Conservation (phyloP, 2,329 filamentous ascomycete genomes). For the Fusarium foetens region DNA sequence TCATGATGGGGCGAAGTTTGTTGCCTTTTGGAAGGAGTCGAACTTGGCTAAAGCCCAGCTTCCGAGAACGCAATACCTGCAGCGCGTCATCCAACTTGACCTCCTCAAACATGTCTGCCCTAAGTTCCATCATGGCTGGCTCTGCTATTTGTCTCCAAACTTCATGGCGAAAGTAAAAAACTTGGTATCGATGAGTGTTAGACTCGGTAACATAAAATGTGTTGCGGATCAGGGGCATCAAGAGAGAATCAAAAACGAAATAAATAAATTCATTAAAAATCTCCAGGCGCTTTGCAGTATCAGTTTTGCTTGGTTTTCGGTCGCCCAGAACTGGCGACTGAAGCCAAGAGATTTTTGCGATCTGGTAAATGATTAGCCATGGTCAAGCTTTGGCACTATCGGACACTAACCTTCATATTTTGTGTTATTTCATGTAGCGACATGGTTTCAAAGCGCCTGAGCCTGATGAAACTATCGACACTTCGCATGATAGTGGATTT, state of each 20-base stretch:
- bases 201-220: conserved; percentile 98
- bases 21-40: conserved; percentile 83
- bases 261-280: conserved; percentile 88
- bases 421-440: conserved; percentile 82
- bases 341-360: conserved; percentile 79
- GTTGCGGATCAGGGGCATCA: conserved; percentile 85
- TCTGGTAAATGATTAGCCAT: conserved; percentile 55
- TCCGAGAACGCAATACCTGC: conserved; percentile 67
- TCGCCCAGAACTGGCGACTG: conserved; percentile 59
- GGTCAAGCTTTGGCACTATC: not conserved
- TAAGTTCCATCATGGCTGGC: conserved; percentile 75
- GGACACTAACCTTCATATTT: conserved; percentile 71
- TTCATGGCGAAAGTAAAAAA: conserved; percentile 97
- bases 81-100: conserved; percentile 68
- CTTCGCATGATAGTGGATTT: conserved; percentile 68
- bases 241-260: conserved; percentile 89
- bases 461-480: conserved; percentile 79
- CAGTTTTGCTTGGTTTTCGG: conserved; percentile 73
- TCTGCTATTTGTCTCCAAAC: conserved; percentile 83
- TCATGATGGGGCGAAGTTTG: conserved; percentile 86
- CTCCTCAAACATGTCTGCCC: conserved; percentile 80
- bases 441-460: conserved; percentile 84
- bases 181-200: conserved; percentile 77
- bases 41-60: conserved; percentile 80
- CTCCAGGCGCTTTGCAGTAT: conserved; percentile 79